Conservation (phyloP, 2,329 filamentous ascomycete species). For the Ophiocordyceps camponoti-saundersi region DNA sequence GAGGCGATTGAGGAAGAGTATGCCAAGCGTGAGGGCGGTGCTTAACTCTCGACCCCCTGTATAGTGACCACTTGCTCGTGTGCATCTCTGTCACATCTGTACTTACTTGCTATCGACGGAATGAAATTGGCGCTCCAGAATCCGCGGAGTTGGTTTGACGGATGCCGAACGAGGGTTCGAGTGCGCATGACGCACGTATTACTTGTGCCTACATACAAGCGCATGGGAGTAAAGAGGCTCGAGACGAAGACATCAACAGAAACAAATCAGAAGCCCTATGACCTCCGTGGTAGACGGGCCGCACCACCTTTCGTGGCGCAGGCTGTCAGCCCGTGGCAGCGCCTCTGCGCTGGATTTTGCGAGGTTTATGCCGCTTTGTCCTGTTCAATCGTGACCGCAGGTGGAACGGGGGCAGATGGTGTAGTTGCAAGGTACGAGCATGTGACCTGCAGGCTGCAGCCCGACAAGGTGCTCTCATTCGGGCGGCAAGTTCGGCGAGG, state of each 20-base stretch:
- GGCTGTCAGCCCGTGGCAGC: not conserved
- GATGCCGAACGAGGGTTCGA: too few relatives aligned
- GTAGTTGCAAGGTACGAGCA: not conserved
- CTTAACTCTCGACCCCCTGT: constrained; percentile 17
- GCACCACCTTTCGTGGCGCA: not conserved
- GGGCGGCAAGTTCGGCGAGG: not conserved
- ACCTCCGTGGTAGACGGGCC: not conserved
- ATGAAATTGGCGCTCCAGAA: not conserved
- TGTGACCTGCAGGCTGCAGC: not conserved
- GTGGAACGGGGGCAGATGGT: not conserved
- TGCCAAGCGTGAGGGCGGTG: constrained; percentile 44
- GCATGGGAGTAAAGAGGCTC: too few relatives aligned
- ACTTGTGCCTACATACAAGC: too few relatives aligned
- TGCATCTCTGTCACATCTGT: not conserved
- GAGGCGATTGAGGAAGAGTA: constrained; percentile 49
- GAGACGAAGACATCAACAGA: not conserved
- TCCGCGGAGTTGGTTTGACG: not conserved
- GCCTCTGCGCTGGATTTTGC: not conserved
- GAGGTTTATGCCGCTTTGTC: not conserved
- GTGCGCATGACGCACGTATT: too few relatives aligned
- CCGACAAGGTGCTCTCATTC: not conserved
- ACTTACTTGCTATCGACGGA: not conserved
- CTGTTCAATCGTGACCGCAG: not conserved
- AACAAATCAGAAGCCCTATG: not conserved
- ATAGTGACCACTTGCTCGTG: not conserved